Base-by-base conservation (phyloP, 2,329 filamentous ascomycete genomes). In the Atkinsonella texensis region DNA sequence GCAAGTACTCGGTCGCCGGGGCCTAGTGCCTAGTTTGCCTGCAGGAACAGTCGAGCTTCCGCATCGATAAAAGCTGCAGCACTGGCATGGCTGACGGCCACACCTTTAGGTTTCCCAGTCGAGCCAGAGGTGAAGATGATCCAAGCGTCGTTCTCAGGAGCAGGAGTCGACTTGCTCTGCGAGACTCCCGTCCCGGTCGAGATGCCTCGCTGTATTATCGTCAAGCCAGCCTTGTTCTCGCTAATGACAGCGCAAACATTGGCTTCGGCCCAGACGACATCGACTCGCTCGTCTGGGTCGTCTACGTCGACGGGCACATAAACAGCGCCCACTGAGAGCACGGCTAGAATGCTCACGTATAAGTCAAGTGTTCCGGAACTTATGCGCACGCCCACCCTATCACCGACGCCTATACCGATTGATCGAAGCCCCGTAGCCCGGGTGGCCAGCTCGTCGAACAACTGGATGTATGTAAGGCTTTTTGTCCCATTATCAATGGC, bases 51-150 rank as follows among this genome's bases (percentile, higher is more conserved):
- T 38, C 46, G 33, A 28, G 58, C n/a, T 50, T 59, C 56, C 48
- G 56, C 56, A 40, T 58, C 55, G 45, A 58, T 56, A 50, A 60
- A 59, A 35, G 56, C 56, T 12, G 56, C 55, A 1, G 56, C 56
- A 23, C 58, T 59, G 17, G 54, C 51, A 38, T 61, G 57, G 9
- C 52, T 56, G 28, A 60, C 53, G 1, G 58, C 50, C 13, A 57
- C 58, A 15, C 59, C 59, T 31, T 61, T 61, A 2, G 59, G 58
- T 52, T 57, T 57, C 2, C 56, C 57, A 2, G 56, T 58, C 17
- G 50, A 54, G 9, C 56, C 57, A 12, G 57, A 58, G 2, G 59
- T 61, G 43, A 57, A 59, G 20, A 61, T 60, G 40, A 60, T 55
- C 56, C 56, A 58, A 11, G 56, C 56, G 38, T 58, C 56, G 35